Percentiles rank a stretch among this genome's conserved stretches.
Conservation (phyloP, 2,329 filamentous ascomycete genomes). For the Fusarium nodosum region DNA sequence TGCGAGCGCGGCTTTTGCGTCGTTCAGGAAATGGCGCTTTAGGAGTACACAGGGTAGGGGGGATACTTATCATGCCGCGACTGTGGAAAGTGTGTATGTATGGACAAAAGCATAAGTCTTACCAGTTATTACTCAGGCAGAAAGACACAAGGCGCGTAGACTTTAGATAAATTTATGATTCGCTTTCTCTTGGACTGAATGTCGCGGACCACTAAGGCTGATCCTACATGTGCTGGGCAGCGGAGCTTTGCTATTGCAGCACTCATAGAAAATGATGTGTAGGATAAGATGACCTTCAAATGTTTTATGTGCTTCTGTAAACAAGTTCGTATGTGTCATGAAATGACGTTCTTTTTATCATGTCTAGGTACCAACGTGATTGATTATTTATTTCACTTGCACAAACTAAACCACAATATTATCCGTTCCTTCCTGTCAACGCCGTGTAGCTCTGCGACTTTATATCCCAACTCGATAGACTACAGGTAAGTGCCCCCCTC, state of each 20-base stretch:
- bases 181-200: not conserved
- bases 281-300: not conserved
- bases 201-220: not conserved
- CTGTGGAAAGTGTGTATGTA: slow-evolving; percentile 9
- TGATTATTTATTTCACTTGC: slow-evolving; percentile 26
- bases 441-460: slow-evolving; percentile 43
- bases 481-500: slow-evolving; percentile 4
- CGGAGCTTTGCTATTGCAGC: not conserved
- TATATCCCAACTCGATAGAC: slow-evolving; percentile 36
- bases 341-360: slow-evolving; percentile 19
- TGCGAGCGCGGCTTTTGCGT: slow-evolving; percentile 18
- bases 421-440: slow-evolving; percentile 43
- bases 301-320: not conserved
- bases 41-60: slow-evolving; percentile 37
- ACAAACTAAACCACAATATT: slow-evolving; percentile 30
- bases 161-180: slow-evolving; percentile 19
- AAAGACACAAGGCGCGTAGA: slow-evolving; percentile 31
- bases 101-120: slow-evolving; percentile 7
- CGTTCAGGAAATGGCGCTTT: slow-evolving; percentile 40
- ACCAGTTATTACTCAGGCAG: slow-evolving; percentile 20
- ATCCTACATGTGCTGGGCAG: not conserved
- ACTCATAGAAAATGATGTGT: not conserved
- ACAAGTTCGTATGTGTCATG: too few relatives aligned
- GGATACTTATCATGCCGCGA: slow-evolving; percentile 10
- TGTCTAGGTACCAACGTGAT: slow-evolving; percentile 23